Percentiles rank a stretch among this genome's conserved stretches.
These are phyloP conservation scores for Penicillium parvum DNA, from an alignment of 495 filamentous ascomycete species.

Conservation along the genomic window DNA sequence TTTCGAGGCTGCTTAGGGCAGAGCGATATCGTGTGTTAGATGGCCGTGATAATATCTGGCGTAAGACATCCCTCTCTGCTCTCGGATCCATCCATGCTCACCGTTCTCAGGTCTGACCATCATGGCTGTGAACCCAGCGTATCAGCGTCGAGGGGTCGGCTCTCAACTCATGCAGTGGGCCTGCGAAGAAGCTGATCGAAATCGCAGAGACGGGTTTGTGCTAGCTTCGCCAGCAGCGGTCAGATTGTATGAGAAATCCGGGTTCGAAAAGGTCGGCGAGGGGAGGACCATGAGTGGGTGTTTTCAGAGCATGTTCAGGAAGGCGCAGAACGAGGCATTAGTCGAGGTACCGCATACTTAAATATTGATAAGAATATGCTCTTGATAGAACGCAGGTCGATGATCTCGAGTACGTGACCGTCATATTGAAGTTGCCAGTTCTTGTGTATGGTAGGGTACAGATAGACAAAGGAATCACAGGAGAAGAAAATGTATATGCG, in stretches of 20 bases:
- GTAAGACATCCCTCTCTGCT: not conserved
- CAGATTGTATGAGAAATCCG: not conserved
- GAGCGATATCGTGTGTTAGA: too few species aligned
- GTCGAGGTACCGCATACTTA: too few species aligned
- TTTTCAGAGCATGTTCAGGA: not conserved
- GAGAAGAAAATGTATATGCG: slow-evolving; percentile 20
- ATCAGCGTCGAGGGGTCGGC: not conserved
- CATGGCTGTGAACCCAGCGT: not conserved
- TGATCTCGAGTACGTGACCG: too few species aligned
- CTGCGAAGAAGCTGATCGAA: not conserved
- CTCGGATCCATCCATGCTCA: not conserved
- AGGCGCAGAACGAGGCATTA: too few species aligned
- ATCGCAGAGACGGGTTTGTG: not conserved
- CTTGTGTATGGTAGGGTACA: slow-evolving; percentile 9
- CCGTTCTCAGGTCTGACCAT: not conserved
- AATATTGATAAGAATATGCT: too few species aligned
- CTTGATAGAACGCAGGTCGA: too few species aligned
- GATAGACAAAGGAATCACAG: slow-evolving; percentile 18
- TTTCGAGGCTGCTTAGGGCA: too few species aligned
- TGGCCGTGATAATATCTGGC: too few species aligned
- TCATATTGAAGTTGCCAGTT: too few species aligned
- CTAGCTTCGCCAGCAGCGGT: not conserved
- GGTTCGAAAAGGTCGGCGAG: not conserved
- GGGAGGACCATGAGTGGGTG: not conserved
- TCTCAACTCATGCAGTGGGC: not conserved